Base-by-base conservation (phyloP, 2,329 filamentous ascomycete species). In the Leptographium radiaticola region DNA sequence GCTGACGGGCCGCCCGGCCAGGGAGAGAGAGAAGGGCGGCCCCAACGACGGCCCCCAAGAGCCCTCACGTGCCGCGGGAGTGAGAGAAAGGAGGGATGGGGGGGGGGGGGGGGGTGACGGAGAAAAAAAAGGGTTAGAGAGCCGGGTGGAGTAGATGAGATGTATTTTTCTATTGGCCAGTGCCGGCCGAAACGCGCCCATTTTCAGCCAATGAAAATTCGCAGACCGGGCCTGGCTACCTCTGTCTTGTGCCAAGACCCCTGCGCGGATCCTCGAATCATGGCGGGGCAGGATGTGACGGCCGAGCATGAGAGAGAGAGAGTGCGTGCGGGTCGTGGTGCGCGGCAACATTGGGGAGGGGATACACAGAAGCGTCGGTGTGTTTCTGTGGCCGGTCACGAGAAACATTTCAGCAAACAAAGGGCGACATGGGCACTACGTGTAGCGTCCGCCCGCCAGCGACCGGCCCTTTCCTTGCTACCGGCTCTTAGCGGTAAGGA, bases 401-500 rank as follows among this genome's bases (percentile, higher is more conserved):
- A 2, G 25, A 25, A 25, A 25, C 25, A 25, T 25, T 25, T 25
- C 25, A 45, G 15, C 13, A 31, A 6, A 25, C 43, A n/a, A 36
- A 36, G 34, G 20, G 20, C 18, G 5, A 33, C 25, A 30, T 45
- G 25, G 12, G 25, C 6, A 38, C 34, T 42, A 50, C 15, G 20
- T 36, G 38, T 50, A 50, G 48, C 48, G 34, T 15, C 48, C 36
- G 48, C 20, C 15, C 38, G 48, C 15, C 46, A 20, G n/a, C 25
- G 40, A 48, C 9, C 49, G 38, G 49, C 38, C 34, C 38, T 50
- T 50, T 50, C 49, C 49, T 50, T 18, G 38, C 49, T 50, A 50
- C 49, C 49, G 49, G 49, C 36, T 43, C 38, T 50, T 50, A 50
- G 49, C 39, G 38, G 49, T 8, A 25, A 25, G 25, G 25, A 25